A percentile compares a stretch with the other conserved stretches of the same genome.
These are phyloP conservation scores for Euphrasia confusa DNA, from an alignment of 257 asterid genomes.

Conservation along the genomic window DNA sequence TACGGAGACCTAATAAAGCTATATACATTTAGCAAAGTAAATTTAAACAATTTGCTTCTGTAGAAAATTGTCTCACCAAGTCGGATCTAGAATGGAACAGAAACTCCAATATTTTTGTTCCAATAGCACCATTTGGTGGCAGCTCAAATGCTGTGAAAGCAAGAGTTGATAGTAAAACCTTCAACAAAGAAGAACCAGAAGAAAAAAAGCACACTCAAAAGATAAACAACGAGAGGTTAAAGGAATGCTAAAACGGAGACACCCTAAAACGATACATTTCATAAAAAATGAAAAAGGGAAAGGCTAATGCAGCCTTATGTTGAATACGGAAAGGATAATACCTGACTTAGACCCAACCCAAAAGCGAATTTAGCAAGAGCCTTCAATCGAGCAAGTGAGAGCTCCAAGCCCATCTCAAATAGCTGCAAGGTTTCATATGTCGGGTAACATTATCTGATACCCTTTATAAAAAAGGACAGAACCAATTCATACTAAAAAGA, in stretches of 20 bases:
- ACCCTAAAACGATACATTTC: neutral
- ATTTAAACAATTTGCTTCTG: conserved; percentile 7
- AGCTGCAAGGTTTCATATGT: conserved; percentile 57
- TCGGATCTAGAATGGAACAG: conserved; percentile 96
- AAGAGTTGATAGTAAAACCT: conserved; percentile 87
- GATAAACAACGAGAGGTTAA: conserved; percentile 17
- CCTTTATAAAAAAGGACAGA: conserved; percentile 6
- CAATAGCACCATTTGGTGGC: conserved; percentile 91
- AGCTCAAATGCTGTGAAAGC: conserved; percentile 98
- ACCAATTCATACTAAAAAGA: conserved; percentile 8
- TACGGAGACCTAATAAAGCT: too few relatives aligned
- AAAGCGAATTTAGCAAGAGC: conserved; percentile 98
- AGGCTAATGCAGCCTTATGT: neutral
- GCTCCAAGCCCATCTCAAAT: conserved; percentile 99
- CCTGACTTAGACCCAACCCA: conserved; percentile 96
- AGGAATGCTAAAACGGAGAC: conserved; percentile 8
- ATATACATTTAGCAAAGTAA: neutral
- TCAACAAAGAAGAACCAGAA: conserved; percentile 28
- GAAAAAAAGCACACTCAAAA: conserved; percentile 24
- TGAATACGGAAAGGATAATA: conserved; percentile 28
- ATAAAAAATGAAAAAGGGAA: neutral
- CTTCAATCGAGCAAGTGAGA: conserved; percentile 85
- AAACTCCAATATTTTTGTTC: conserved; percentile 82
- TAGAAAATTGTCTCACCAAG: conserved; percentile 55
- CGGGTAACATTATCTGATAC: conserved; percentile 28